Conservation (phyloP, 768 basidiomycete species). For the Termitomyces sp. region DNA sequence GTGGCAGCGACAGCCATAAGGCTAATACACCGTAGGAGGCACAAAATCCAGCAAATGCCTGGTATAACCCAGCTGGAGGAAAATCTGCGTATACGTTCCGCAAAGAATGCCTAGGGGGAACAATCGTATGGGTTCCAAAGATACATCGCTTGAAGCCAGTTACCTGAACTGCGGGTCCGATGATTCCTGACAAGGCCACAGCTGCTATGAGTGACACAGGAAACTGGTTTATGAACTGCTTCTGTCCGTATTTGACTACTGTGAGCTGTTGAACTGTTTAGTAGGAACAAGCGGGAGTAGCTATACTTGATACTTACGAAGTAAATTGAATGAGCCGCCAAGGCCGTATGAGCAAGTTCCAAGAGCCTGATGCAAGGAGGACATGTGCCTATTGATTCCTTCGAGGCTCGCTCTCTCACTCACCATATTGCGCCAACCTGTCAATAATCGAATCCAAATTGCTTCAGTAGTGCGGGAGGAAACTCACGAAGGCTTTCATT, state of each 20-base stretch:
- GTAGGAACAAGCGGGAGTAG: not conserved
- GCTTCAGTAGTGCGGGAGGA: not conserved
- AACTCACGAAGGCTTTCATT: conserved; percentile 12
- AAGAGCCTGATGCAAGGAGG: not conserved
- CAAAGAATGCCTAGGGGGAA: conserved; percentile 17
- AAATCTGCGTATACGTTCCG: conserved; percentile 12
- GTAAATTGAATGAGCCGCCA: conserved; percentile 15
- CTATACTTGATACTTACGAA: conserved; percentile 5
- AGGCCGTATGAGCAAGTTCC: conserved; percentile 13
- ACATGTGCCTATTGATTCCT: not conserved
- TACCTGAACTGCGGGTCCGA: conserved; percentile 12
- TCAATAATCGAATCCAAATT: not conserved
- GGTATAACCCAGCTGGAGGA: conserved; percentile 5
- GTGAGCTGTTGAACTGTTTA: conserved; percentile 4
- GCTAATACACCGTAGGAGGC: conserved; percentile 6
- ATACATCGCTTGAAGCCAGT: too few species aligned
- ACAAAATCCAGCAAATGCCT: conserved; percentile 10
- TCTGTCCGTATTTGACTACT: conserved; percentile 13
- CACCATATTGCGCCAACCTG: conserved; percentile 16
- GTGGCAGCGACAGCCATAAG: conserved; percentile 8
- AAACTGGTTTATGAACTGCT: conserved; percentile 1
- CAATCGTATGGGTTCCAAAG: not conserved
- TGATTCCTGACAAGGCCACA: conserved; percentile 10
- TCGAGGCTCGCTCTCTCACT: not conserved
- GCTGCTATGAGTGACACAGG: not conserved